Evolutionary conservation across 768 basidiomycete genomes (phyloP).

Genomic region (Filobasidium floriforme): DNA sequence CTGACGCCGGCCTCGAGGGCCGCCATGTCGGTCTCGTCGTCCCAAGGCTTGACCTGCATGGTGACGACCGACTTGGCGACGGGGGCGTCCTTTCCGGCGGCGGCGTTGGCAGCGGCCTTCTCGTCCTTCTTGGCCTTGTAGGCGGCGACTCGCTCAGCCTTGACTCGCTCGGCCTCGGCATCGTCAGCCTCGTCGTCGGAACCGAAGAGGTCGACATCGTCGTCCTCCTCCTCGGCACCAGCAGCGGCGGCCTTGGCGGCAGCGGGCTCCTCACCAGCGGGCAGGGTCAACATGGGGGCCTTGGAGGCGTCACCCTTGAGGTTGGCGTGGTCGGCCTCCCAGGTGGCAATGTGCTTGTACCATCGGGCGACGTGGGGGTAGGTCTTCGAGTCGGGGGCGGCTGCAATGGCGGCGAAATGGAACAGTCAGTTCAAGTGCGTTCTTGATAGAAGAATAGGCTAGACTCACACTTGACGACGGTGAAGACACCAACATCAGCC

Average conservation of each 20-base stretch:
- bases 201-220: conserved; percentile 79
- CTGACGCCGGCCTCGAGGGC: conserved; percentile 76
- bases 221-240: conserved; percentile 49
- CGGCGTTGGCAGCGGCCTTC: conserved; percentile 76
- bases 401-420: conserved; percentile 9
- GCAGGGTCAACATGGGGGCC: conserved; percentile 59
- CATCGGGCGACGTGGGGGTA: conserved; percentile 75
- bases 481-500: conserved; percentile 88
- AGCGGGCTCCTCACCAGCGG: conserved; percentile 45
- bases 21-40: conserved; percentile 96
- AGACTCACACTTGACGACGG: conserved; percentile 52
- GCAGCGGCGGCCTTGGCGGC: conserved; percentile 49
- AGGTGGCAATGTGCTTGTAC: conserved; percentile 77
- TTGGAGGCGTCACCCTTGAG: conserved; percentile 78
- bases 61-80: conserved; percentile 84
- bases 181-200: conserved; percentile 71
- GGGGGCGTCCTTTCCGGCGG: conserved; percentile 44
- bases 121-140: conserved; percentile 89
- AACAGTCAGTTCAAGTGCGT: not conserved
- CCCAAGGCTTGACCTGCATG: conserved; percentile 97
- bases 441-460: not conserved
- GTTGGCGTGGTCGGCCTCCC: conserved; percentile 60
- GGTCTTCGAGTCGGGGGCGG: conserved; percentile 58
- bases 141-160: conserved; percentile 83
- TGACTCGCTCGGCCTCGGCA: conserved; percentile 75